Conservation (phyloP, 2,329 filamentous ascomycete genomes). For the Ceratocystis variospora region DNA sequence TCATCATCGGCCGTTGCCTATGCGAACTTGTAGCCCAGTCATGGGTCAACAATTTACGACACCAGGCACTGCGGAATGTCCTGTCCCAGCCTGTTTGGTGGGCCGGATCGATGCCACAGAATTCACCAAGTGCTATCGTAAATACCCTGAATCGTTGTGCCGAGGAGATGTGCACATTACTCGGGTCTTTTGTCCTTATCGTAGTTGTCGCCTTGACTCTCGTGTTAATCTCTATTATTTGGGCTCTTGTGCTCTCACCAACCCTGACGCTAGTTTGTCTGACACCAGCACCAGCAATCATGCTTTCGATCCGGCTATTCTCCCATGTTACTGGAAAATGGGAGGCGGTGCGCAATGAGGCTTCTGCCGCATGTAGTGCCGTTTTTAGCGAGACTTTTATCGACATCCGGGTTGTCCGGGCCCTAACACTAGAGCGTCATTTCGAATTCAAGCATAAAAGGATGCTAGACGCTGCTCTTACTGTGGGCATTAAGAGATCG, state of each 20-base stretch:
- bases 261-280: conserved; percentile 67
- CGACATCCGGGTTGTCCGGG: conserved; percentile 65
- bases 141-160: conserved; percentile 67
- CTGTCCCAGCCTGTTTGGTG: conserved; percentile 64
- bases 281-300: conserved; percentile 52
- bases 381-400: conserved; percentile 62
- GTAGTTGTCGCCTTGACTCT: conserved; percentile 54
- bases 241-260: conserved; percentile 66
- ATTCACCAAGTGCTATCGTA: conserved; percentile 31
- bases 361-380: conserved; percentile 33
- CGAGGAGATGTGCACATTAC: conserved; percentile 74
- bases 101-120: conserved; percentile 46
- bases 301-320: conserved; percentile 51
- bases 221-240: conserved; percentile 52
- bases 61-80: conserved; percentile 52
- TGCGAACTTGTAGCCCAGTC: conserved; percentile 57
- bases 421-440: conserved; percentile 57
- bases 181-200: conserved; percentile 63
- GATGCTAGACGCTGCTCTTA: conserved; percentile 39
- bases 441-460: conserved; percentile 51
- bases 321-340: conserved; percentile 52
- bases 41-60: conserved; percentile 63
- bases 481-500: conserved; percentile 51
- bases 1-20: conserved; percentile 54
- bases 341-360: conserved; percentile 51